Percentiles rank a stretch among this genome's conserved stretches.
phyloP scores from a whole-genome alignment of 148 eudicot genomes.

The Limonium bicolor region DNA sequence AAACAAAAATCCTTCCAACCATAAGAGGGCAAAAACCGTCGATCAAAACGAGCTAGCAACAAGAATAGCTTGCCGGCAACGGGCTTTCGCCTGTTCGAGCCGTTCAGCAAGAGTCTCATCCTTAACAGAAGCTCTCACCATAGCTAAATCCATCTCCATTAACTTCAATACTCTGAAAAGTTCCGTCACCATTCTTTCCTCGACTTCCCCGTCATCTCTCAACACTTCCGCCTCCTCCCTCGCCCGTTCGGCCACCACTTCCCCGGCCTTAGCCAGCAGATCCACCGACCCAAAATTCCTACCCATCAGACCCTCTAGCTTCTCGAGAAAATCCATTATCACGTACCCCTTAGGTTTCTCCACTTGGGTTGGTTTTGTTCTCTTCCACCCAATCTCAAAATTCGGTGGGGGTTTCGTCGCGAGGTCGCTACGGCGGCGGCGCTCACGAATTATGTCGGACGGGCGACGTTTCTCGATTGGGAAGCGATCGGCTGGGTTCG shows the following conservation, averaged over 20 bases:
- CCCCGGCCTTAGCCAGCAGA: slow-evolving; percentile 60
- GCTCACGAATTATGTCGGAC: slow-evolving; percentile 57
- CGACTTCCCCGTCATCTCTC: slow-evolving; percentile 75
- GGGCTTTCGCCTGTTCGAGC: slow-evolving; percentile 56
- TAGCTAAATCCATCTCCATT: slow-evolving; percentile 90
- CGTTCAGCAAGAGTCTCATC: slow-evolving; percentile 62
- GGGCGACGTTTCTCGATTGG: slow-evolving; percentile 56
- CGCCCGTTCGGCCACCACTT: slow-evolving; percentile 71
- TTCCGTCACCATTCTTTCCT: slow-evolving; percentile 81
- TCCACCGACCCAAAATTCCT: slow-evolving; percentile 63
- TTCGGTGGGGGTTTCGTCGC: slow-evolving; percentile 64
- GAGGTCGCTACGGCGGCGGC: slow-evolving; percentile 23
- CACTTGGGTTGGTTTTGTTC: slow-evolving; percentile 37
- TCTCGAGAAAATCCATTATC: slow-evolving; percentile 82
- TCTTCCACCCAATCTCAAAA: slow-evolving; percentile 81
- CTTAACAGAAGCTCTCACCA: slow-evolving; percentile 77
- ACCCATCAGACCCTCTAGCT: slow-evolving; percentile 49
- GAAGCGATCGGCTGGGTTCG: slow-evolving; percentile 39
- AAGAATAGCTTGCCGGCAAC: slow-evolving; percentile 88
- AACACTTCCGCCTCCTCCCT: slow-evolving; percentile 72
- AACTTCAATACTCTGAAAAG: slow-evolving; percentile 67
- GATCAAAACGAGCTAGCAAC: slow-evolving; percentile 86
- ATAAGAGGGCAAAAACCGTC: too few species aligned
- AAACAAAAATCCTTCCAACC: too few species aligned
- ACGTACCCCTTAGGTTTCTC: slow-evolving; percentile 76